Evolutionary conservation across 2,329 filamentous ascomycete species (phyloP).

Genomic region (Amesomyces nigricolor): DNA sequence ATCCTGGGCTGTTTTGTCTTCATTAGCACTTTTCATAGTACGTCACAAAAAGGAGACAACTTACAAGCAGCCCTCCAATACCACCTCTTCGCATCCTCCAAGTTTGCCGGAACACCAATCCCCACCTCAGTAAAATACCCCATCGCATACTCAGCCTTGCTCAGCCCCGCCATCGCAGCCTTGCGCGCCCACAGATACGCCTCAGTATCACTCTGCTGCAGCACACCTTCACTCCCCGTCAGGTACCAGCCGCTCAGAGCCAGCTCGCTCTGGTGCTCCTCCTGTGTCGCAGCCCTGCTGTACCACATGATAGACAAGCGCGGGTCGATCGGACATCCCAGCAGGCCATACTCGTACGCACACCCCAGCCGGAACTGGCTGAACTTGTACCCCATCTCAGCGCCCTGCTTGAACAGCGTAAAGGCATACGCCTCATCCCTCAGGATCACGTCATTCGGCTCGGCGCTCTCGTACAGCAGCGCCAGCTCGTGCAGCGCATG

Average conservation of each 20-base stretch:
- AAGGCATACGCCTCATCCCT: conserved; percentile 77
- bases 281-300: conserved; percentile 80
- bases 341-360: conserved; percentile 80
- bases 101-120: conserved; percentile 76
- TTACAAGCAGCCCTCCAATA: conserved; percentile 95
- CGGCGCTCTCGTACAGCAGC: conserved; percentile 58
- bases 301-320: conserved; percentile 91
- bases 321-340: conserved; percentile 78
- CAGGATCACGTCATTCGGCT: conserved; percentile 65
- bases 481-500: conserved; percentile 90
- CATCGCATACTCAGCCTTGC: conserved; percentile 97
- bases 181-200: conserved; percentile 97
- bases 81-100: conserved; percentile 97
- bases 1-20: conserved; percentile 66
- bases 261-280: conserved; percentile 88
- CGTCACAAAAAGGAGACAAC: conserved; percentile 47
- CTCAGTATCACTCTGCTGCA: conserved; percentile 90
- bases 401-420: conserved; percentile 78
- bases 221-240: conserved; percentile 79
- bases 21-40: conserved; percentile 14
- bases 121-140: conserved; percentile 96
- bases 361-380: conserved; percentile 86
- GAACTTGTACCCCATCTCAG: conserved; percentile 88
- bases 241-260: conserved; percentile 89
- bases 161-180: conserved; percentile 77